These are phyloP conservation scores for Escallonia rubra DNA, from an alignment of 129 eudicot genomes.

Conservation along the genomic window DNA sequence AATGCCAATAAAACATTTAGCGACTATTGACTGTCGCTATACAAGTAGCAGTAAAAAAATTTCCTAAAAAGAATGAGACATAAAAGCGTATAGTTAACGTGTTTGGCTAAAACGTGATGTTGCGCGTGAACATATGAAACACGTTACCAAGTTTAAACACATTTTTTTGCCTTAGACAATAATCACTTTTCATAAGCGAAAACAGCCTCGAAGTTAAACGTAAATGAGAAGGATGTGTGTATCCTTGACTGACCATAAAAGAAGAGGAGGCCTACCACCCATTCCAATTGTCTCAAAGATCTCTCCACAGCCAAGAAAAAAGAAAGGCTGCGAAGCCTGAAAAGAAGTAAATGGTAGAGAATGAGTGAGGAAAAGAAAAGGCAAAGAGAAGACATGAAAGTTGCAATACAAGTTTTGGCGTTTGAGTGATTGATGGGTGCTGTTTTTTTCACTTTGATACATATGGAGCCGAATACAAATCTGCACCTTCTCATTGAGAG, in stretches of 20 bases:
- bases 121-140: too few relatives aligned
- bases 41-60: too few relatives aligned
- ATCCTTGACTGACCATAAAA: constrained; percentile 12
- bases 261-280: constrained; percentile 6
- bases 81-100: too few relatives aligned
- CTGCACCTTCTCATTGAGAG: constrained; percentile 15
- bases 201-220: background rate
- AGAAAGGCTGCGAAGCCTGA: constrained; percentile 5
- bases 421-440: background rate
- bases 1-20: too few relatives aligned
- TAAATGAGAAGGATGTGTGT: background rate
- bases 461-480: constrained; percentile 15
- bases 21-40: too few relatives aligned
- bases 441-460: background rate
- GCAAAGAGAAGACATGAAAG: background rate
- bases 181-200: too few relatives aligned
- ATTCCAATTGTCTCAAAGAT: background rate
- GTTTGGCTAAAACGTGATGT: too few relatives aligned
- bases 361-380: background rate
- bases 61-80: too few relatives aligned
- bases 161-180: too few relatives aligned
- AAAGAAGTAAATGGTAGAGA: constrained; percentile 19
- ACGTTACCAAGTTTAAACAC: too few relatives aligned
- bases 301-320: constrained; percentile 1
- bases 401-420: background rate